A percentile compares a stretch with the other conserved stretches of the same genome.
phyloP scores from a whole-genome alignment of 2,329 filamentous ascomycete species.

The Mollisiaceae sp. region DNA sequence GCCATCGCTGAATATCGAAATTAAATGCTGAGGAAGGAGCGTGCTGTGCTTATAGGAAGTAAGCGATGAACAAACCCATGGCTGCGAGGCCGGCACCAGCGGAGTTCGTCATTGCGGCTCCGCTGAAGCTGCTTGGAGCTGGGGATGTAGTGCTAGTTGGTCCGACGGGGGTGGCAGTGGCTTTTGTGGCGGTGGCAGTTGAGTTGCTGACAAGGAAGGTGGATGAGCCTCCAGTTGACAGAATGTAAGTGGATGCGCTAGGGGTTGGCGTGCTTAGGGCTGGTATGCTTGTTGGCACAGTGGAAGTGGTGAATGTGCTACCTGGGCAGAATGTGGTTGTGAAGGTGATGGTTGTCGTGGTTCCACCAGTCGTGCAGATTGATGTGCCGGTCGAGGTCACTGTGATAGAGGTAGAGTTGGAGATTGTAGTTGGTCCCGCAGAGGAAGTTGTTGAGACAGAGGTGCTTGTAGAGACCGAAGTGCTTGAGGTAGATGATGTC shows the following conservation, averaged over 20 bases:
- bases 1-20: constrained; percentile 21
- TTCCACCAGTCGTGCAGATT: constrained; percentile 25
- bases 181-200: background rate
- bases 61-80: constrained; percentile 26
- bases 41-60: constrained; percentile 24
- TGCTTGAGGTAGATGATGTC: constrained; percentile 43
- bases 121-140: constrained; percentile 16
- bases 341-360: constrained; percentile 26
- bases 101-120: constrained; percentile 21
- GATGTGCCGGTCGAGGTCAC: constrained; percentile 33
- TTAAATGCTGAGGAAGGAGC: background rate
- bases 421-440: constrained; percentile 19
- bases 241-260: constrained; percentile 11
- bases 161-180: constrained; percentile 24
- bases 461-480: constrained; percentile 37
- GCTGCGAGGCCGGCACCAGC: constrained; percentile 43
- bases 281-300: constrained; percentile 23
- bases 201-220: background rate
- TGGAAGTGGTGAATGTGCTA: background rate
- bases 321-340: constrained; percentile 28
- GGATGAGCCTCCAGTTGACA: background rate
- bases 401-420: constrained; percentile 25
- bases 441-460: constrained; percentile 22
- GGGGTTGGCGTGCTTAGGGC: constrained; percentile 27
- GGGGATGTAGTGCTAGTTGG: constrained; percentile 18